Conservation (phyloP, 2,329 filamentous ascomycete species). For the Beauveria sp. region DNA sequence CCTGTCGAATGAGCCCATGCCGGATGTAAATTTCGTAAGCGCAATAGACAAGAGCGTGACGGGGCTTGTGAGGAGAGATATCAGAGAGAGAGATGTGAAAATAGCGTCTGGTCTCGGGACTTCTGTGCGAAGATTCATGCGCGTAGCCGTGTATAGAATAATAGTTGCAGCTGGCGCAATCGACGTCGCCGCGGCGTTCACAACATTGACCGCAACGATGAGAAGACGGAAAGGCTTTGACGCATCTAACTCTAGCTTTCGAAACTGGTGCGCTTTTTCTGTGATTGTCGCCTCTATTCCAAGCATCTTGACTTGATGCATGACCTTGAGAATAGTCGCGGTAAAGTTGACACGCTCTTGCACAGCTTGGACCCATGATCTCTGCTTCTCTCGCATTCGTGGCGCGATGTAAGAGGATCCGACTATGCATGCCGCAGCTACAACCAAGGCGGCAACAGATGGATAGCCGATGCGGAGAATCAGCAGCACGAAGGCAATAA, state of each 20-base stretch:
- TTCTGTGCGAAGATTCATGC: not conserved
- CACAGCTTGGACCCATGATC: not conserved
- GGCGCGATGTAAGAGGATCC: not conserved
- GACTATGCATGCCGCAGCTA: not conserved
- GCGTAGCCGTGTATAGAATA: not conserved
- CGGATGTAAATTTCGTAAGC: not conserved
- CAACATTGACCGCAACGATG: conserved; percentile 1
- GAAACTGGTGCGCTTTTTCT: conserved; percentile 1
- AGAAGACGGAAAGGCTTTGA: conserved; percentile 3
- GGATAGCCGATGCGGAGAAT: conserved; percentile 1
- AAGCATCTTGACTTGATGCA: conserved; percentile 1
- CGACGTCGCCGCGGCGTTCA: not conserved
- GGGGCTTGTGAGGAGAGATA: not conserved
- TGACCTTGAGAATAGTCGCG: not conserved
- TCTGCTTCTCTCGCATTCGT: conserved; percentile 2
- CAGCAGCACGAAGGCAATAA: not conserved
- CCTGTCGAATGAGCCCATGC: conserved; percentile 1
- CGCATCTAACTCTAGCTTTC: not conserved
- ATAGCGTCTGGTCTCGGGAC: not conserved
- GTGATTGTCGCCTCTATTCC: conserved; percentile 1
- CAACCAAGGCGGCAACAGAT: not conserved
- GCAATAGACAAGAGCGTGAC: not conserved
- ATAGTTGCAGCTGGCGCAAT: conserved; percentile 2
- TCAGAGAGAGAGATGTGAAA: conserved; percentile 1
- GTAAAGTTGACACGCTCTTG: conserved; percentile 5